Base-by-base conservation (phyloP, 83 land plant genomes). In the Picea abies region DNA sequence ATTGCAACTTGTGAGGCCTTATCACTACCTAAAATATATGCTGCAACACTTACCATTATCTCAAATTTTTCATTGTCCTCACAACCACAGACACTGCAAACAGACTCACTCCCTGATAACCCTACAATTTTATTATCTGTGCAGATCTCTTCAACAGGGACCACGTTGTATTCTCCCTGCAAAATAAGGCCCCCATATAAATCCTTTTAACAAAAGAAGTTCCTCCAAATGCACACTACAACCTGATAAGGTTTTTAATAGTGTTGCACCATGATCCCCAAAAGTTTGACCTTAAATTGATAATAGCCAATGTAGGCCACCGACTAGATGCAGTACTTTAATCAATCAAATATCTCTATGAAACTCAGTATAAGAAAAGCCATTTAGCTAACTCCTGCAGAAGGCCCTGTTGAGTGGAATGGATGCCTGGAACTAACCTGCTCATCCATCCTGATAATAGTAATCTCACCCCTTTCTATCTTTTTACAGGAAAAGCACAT, bases 401-500 rank as follows among this genome's bases (percentile, higher is more conserved):
- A 39, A 17, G 2, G n/a, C 39, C 19, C 75, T 37, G 16, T 10
- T 37, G 29, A 26, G 29, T 26, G 29, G 29, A 26, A 26, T 26
- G 37, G 47, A 70, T 16, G n/a, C 14, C 17, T 32, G 41, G 32
- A 71, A 71, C 76, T 71, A 47, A 71, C 76, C 76, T 71, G 76
- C 29, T 39, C 76, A 71, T 71, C 76, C 76, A 39, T 39, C 19
- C 76, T 71, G 47, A 71, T 71, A 22, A 71, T 71, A n/a, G 47
- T 71, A 37, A 71, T 71, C 19, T 71, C 76, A 6, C n/a, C 47
- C 19, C 76, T 41, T 19, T 71, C 49, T 47, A 71, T 19, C 76
- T 71, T 71, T 71, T 39, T 71, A 19, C 76, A 71, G 20, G 20
- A 32, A 17, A 47, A 16, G n/a, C 76, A 71, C 7, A 71, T 16